These are phyloP conservation scores for Apiospora hydei DNA, from an alignment of 2,329 filamentous ascomycete genomes.

Conservation along the genomic window DNA sequence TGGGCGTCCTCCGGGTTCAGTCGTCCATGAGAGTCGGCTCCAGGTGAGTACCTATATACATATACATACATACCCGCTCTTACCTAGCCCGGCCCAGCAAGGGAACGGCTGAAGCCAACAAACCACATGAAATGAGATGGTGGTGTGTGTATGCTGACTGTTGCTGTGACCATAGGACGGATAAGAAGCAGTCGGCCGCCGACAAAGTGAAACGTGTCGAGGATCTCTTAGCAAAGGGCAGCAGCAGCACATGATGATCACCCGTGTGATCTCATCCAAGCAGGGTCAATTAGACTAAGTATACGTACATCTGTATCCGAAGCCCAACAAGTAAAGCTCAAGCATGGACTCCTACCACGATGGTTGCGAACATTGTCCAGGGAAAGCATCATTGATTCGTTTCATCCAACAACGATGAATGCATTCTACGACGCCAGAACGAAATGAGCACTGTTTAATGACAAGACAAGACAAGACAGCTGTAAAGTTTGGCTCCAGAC, in stretches of 20 bases:
- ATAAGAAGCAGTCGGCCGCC: conserved; percentile 82
- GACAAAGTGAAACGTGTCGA: conserved; percentile 77
- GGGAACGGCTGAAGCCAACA: background rate
- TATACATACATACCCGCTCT: background rate
- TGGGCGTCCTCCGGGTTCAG: conserved; percentile 84
- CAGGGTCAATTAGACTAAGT: background rate
- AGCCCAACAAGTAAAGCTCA: background rate
- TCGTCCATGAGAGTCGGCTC: conserved; percentile 87
- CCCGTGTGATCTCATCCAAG: background rate
- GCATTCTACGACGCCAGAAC: background rate
- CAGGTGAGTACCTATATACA: conserved; percentile 57
- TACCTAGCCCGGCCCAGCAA: background rate
- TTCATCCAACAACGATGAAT: background rate
- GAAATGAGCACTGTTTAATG: background rate
- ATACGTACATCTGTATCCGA: too few relatives aligned
- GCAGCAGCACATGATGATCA: background rate
- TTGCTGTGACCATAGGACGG: conserved; percentile 65
- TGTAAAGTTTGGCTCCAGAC: background rate
- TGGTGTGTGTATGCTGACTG: background rate
- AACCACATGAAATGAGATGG: background rate
- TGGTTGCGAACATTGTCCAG: background rate
- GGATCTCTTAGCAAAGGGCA: conserved; percentile 51
- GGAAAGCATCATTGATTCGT: background rate
- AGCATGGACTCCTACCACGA: background rate
- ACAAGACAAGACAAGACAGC: background rate